Base-by-base conservation (phyloP, 495 filamentous ascomycete species). In the Aspergillus egyptiacus region DNA sequence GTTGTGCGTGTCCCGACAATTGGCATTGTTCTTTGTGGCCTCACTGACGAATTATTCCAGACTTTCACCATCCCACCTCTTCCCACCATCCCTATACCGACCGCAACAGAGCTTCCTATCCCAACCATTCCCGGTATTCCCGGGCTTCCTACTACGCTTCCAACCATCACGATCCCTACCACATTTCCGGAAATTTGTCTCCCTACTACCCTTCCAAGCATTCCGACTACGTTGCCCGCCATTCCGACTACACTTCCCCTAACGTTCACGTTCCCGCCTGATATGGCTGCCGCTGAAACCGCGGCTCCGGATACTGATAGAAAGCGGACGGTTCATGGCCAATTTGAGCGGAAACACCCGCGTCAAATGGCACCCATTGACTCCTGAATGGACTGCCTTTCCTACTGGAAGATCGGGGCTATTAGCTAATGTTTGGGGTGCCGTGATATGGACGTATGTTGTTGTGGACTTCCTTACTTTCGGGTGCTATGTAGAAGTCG, bases 271-370 rank as follows among this genome's bases (percentile, higher is more conserved):
- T 28, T 6, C 4, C 34, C 34, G 2, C 19, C 34, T 37, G 7
- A 19, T 17, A 14, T 37, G 34, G 34, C 34, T 20, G 17, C 34
- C 5, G 15, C 15, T 10, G 6, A 15, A 19, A 37, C 34, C 17
- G 24, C 23, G 13, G 23, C 13, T 4, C 13, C 38, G 13, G 27
- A 31, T 43, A 31, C 6, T 30, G 27, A 32, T 22, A 32, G 10
- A 1, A 32, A 13, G n/a, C 8, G 9, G 1, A 0, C 14, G 15
- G 25, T 43, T 27, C 14, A 9, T 17, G 40, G n/a, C 28, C 9
- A 32, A 18, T 33, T 44, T 23, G 41, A 44, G 27, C 41, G 41
- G 17, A 44, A 8, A 18, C 41, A 44, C 11, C 17, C 41, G 19
- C 28, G 41, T 17, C 41, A 44, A n/a, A 44, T 44, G 2, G 28